Conservation (phyloP, 2,329 filamentous ascomycete genomes). For the Hymenoscyphus occultus region DNA sequence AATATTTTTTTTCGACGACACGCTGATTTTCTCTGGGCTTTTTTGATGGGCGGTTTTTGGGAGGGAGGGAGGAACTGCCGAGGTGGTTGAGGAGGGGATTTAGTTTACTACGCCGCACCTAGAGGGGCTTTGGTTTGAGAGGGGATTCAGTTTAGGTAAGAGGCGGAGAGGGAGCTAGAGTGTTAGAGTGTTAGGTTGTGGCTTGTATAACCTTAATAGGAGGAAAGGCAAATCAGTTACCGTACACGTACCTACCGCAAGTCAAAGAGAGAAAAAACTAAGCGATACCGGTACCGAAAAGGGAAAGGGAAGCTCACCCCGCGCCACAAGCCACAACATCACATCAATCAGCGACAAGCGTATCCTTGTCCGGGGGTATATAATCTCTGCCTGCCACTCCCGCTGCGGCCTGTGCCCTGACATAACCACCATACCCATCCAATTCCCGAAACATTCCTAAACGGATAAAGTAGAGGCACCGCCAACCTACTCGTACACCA, state of each 20-base stretch:
- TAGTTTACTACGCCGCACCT: too few relatives aligned
- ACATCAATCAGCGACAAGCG: background rate
- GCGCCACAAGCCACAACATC: background rate
- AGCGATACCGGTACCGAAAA: too few relatives aligned
- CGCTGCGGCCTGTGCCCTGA: conserved; percentile 3
- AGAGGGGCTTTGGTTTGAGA: too few relatives aligned
- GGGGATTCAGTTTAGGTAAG: too few relatives aligned
- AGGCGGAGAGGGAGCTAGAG: too few relatives aligned
- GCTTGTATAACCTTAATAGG: background rate
- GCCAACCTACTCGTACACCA: too few relatives aligned
- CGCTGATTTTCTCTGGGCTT: too few relatives aligned
- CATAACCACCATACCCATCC: background rate
- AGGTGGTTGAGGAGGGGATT: too few relatives aligned
- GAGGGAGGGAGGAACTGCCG: too few relatives aligned
- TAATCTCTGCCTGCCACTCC: background rate
- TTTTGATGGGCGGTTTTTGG: too few relatives aligned
- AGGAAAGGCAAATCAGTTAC: background rate
- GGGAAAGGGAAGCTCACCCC: background rate
- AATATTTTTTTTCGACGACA: too few relatives aligned
- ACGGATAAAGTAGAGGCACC: background rate
- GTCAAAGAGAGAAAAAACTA: background rate
- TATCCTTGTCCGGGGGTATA: background rate
- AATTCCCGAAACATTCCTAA: background rate
- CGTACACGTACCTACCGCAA: background rate
- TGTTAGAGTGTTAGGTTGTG: background rate